Conservation (phyloP, 257 asterid genomes). For the Primulina tabacum region DNA sequence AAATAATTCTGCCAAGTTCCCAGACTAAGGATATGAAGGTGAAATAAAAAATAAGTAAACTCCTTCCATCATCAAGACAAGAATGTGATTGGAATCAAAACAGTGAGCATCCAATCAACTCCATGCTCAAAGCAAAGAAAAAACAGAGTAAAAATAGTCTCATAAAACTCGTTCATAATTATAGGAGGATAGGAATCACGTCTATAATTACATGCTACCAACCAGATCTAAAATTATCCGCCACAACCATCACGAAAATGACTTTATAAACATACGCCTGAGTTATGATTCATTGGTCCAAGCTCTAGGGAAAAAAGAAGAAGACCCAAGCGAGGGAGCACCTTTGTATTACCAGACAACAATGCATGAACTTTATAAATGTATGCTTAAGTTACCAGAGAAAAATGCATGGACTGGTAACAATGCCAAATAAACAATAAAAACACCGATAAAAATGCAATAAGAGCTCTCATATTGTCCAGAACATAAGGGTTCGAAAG, state of each 20-base stretch:
- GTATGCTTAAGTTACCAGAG: no score
- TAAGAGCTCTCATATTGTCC: conserved; percentile 3
- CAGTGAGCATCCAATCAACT: conserved; percentile 6
- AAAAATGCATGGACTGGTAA: neutral
- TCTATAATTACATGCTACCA: neutral
- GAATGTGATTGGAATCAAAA: neutral
- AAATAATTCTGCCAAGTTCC: conserved; percentile 14
- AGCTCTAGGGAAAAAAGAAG: no score
- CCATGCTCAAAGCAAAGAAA: conserved; percentile 17
- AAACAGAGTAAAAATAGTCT: conserved; percentile 9
- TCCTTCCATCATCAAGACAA: conserved; percentile 11
- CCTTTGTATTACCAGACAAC: no score
- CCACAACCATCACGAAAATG: no score
- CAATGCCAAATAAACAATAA: neutral
- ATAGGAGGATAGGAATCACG: neutral
- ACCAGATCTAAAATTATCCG: no score
- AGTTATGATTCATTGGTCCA: no score
- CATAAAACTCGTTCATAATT: neutral
- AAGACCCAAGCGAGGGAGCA: no score
- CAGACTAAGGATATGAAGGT: conserved; percentile 17
- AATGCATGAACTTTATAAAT: no score
- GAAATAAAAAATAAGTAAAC: neutral
- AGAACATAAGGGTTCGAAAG: conserved; percentile 21
- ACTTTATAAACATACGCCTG: no score
- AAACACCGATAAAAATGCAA: conserved; percentile 10